A percentile compares a stretch with the other conserved stretches of the same genome.
phyloP scores from a whole-genome alignment of 2,329 filamentous ascomycete genomes.

The Pezicula neosporulosa region DNA sequence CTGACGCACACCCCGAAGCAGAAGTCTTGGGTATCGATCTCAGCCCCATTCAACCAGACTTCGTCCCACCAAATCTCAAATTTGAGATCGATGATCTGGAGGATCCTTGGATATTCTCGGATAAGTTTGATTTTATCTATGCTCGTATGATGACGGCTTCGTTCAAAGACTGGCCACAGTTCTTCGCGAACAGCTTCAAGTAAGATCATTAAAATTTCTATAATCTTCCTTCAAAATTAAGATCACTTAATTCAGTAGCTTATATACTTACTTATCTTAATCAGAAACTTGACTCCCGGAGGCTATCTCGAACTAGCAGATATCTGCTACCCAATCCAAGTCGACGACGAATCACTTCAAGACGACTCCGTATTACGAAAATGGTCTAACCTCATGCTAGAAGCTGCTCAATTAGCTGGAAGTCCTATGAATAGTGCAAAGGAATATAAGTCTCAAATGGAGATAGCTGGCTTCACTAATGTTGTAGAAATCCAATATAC shows the following conservation, averaged over 20 bases:
- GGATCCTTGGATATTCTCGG: slow-evolving; percentile 40
- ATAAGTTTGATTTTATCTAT: slow-evolving; percentile 47
- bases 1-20: not conserved
- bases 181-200: not conserved
- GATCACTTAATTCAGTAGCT: not conserved
- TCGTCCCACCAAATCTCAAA: slow-evolving; percentile 41
- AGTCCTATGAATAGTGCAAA: slow-evolving; percentile 23
- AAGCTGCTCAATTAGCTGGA: slow-evolving; percentile 7
- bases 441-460: slow-evolving; percentile 33
- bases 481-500: slow-evolving; percentile 44
- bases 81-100: slow-evolving; percentile 48
- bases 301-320: slow-evolving; percentile 43
- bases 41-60: slow-evolving; percentile 33
- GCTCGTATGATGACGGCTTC: slow-evolving; percentile 29
- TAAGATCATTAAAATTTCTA: not conserved
- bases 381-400: slow-evolving; percentile 14
- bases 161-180: not conserved
- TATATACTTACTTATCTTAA: not conserved
- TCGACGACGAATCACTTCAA: slow-evolving; percentile 34
- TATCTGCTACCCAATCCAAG: slow-evolving; percentile 30
- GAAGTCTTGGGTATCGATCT: slow-evolving; percentile 31
- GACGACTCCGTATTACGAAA: slow-evolving; percentile 14
- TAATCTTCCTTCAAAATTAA: not conserved
- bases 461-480: slow-evolving; percentile 49
- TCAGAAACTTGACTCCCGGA: slow-evolving; percentile 34